Evolutionary conservation across 2,329 filamentous ascomycete genomes (phyloP), one percentile per base, ranked within the genome.

Genomic region (Ceratocystis diversiconidia): DNA sequence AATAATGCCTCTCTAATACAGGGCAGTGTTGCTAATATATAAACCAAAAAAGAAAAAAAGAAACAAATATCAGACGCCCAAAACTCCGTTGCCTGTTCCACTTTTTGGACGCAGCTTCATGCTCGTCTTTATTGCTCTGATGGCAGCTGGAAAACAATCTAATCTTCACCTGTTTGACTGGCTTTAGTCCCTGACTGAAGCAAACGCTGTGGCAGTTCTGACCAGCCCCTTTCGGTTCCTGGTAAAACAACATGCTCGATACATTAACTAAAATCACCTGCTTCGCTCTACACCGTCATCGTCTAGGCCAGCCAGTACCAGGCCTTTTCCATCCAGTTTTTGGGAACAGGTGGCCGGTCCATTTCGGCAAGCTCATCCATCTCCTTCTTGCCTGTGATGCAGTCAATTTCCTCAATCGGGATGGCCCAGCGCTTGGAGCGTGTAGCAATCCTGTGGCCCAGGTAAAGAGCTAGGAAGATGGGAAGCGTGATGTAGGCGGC

Each of bases 401-500:
- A 76, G 69, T 86, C 84, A 15, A 85, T 77, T 10, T 85, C 76
- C 32, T 76, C 73, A 0, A 76, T 68, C n/a, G 73, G 76, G 19
- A 75, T 78, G 12, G 72, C 73, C 22, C 75, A 75, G 19, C 48
- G 41, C 1, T 75, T 73, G 1, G 79, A 82, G 36, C 78, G 74
- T 70, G 72, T 77, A 68, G 72, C 74, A 7, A 80, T 28, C 76
- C 85, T 86, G 76, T 88, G 86, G 2, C 79, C 82, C 12, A 82
- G 5, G 70, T 87, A 88, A 0, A 87, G 76, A 0, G 77, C 73
- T 1, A 84, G 69, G 73, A 88, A 88, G 69, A 80, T 81, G 59
- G 79, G 85, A 0, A 87, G 76, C 8, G 79, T 86, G 71, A 88
- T 78, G 70, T 85, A 90, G 70, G 75, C 79, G 0, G 82, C 81